Evolutionary conservation across 495 filamentous ascomycete genomes (phyloP).

Genomic region (Lentithecium fluviatile): DNA sequence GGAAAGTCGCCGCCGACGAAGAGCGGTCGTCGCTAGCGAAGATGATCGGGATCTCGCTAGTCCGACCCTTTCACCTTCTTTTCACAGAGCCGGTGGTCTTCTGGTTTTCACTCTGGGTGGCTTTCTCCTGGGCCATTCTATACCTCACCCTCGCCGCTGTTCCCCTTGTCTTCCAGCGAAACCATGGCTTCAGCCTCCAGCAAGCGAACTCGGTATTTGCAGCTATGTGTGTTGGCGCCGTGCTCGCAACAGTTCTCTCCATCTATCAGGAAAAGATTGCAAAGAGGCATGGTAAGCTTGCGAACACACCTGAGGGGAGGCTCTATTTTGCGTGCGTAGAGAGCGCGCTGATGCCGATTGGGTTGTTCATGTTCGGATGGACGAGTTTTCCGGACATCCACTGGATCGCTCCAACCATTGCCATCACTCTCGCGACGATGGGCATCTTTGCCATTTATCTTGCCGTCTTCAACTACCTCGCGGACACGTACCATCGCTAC

Average conservation of each 20-base stretch:
- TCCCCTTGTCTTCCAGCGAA: conserved; percentile 70
- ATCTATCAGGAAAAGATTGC: conserved; percentile 68
- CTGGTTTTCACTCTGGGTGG: conserved; percentile 88
- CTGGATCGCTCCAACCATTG: conserved; percentile 76
- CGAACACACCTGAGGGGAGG: conserved; percentile 68
- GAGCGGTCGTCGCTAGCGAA: conserved; percentile 65
- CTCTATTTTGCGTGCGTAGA: conserved; percentile 82
- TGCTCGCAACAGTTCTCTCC: conserved; percentile 68
- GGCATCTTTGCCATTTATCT: conserved; percentile 89
- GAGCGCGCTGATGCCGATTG: conserved; percentile 66
- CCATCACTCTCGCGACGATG: conserved; percentile 72
- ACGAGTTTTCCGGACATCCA: conserved; percentile 64
- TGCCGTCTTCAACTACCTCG: conserved; percentile 89
- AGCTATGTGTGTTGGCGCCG: conserved; percentile 66
- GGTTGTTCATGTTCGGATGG: conserved; percentile 83
- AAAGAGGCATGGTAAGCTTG: conserved; percentile 44
- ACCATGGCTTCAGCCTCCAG: conserved; percentile 66
- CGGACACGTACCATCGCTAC: conserved; percentile 84
- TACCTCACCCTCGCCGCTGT: conserved; percentile 81
- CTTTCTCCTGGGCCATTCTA: conserved; percentile 86
- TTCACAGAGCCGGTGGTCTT: conserved; percentile 91
- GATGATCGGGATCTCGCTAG: conserved; percentile 75
- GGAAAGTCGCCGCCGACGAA: conserved; percentile 83
- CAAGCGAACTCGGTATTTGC: conserved; percentile 72
- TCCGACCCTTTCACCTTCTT: conserved; percentile 81